A percentile compares a stretch with the other conserved stretches of the same genome.
Conservation (phyloP, 108 stramenopile genomes). For the Nitzschia sp. region DNA sequence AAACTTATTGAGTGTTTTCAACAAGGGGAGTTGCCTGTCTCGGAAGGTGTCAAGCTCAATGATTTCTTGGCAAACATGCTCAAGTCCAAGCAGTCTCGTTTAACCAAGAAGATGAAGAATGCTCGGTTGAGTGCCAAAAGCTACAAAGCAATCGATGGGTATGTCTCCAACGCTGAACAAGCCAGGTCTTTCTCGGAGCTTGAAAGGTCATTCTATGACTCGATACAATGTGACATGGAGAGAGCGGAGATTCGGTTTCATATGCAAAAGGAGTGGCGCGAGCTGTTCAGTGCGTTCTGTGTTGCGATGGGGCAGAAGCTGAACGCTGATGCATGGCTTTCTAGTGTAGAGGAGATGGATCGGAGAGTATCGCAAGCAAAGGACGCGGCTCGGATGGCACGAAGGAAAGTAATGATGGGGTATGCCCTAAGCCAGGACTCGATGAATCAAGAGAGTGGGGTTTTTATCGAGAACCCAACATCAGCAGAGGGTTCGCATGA, state of each 20-base stretch:
- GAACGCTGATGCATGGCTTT: conserved; percentile 77
- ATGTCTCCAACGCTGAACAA: conserved; percentile 44
- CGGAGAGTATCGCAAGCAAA: conserved; percentile 62
- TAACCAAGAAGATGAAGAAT: conserved; percentile 92
- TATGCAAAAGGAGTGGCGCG: conserved; percentile 83
- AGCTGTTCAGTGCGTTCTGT: conserved; percentile 69
- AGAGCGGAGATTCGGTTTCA: conserved; percentile 81
- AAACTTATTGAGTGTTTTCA: conserved; percentile 77
- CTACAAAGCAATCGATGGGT: conserved; percentile 46
- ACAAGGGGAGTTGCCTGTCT: conserved; percentile 64
- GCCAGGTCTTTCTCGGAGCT: conserved; percentile 64
- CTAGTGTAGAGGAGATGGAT: conserved; percentile 83
- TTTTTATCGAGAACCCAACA: conserved; percentile 62
- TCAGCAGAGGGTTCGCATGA: background rate
- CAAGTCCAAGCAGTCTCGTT: conserved; percentile 80
- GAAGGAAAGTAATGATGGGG: conserved; percentile 83
- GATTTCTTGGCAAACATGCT: conserved; percentile 81
- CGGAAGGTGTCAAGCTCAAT: conserved; percentile 76
- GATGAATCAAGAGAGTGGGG: conserved; percentile 66
- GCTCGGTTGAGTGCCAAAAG: conserved; percentile 71
- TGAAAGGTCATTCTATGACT: conserved; percentile 69
- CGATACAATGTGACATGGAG: conserved; percentile 58
- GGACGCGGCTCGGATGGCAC: conserved; percentile 71
- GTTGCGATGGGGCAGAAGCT: conserved; percentile 55
- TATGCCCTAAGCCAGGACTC: conserved; percentile 63